Conservation (phyloP, 2,329 filamentous ascomycete species). For the Cercospora nicotianae region DNA sequence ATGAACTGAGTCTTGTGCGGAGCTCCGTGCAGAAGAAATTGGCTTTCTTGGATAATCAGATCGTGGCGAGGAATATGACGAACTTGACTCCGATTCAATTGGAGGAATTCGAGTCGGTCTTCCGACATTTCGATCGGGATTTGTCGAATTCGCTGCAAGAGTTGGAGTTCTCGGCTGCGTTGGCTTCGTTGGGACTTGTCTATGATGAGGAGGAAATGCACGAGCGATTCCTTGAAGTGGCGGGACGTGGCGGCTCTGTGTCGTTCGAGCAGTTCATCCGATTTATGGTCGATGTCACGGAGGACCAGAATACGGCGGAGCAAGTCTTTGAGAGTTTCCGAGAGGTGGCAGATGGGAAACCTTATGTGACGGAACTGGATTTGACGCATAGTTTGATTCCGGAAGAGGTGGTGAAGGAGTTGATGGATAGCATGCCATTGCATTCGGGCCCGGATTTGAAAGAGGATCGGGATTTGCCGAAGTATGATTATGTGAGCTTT, state of each 20-base stretch:
- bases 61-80: conserved; percentile 97
- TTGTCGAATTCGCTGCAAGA: conserved; percentile 86
- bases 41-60: conserved; percentile 95
- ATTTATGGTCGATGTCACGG: conserved; percentile 98
- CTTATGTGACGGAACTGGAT: conserved; percentile 97
- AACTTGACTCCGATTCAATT: conserved; percentile 97
- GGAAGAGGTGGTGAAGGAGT: conserved; percentile 92
- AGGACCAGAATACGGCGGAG: conserved; percentile 97
- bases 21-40: conserved; percentile 94
- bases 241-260: conserved; percentile 67
- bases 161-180: conserved; percentile 90
- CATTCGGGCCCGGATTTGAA: conserved; percentile 84
- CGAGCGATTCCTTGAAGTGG: conserved; percentile 83
- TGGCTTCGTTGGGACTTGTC: conserved; percentile 91
- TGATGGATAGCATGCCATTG: conserved; percentile 80
- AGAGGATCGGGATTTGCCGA: conserved; percentile 77
- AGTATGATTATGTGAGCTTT: conserved; percentile 95
- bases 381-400: conserved; percentile 91
- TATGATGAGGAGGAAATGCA: conserved; percentile 99
- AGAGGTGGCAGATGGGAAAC: conserved; percentile 97
- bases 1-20: conserved; percentile 89
- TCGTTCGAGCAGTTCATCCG: conserved; percentile 98
- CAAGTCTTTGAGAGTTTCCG: conserved; percentile 98
- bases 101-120: conserved; percentile 97
- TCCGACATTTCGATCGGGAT: conserved; percentile 95